Base-by-base conservation (phyloP, 1,284 basidiomycete genomes). In the Rugosomyces carneus region DNA sequence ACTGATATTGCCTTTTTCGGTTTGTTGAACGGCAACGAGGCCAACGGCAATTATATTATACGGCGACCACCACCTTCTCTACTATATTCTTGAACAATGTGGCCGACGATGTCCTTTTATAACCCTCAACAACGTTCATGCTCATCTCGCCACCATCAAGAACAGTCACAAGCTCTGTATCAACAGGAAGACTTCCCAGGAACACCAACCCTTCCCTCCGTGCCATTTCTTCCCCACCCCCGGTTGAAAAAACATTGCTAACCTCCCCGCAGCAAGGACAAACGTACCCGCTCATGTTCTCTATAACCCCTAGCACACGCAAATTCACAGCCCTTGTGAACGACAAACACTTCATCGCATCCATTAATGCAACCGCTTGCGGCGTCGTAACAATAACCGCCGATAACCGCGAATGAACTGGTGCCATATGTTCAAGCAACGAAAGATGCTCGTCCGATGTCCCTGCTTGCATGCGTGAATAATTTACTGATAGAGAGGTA, bases 371-470 rank as follows among this genome's bases (percentile, higher is more conserved):
- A 31, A 99, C 91, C 11, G 93, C 93, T 70, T 99, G 96, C 8
- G 96, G 96, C 1, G 96, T 99, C 23, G 95, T 97, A 51, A 99
- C 94, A 52, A 99, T 80, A 42, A 99, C 77, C 5, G 90, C 83
- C 18, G 83, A 83, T 23, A 95, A 69, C 1, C 86, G 87, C 32
- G 78, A 73, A 60, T 88, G 88, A 16, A 92, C 73, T 0, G 93
- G 93, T 15, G 89, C 81, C 53, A 99, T 79, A 59, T 98, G 93
- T 57, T 98, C 95, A 51, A 99, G 71, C 38, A 99, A 76, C 16
- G 92, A 94, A 39, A 99, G 80, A 72, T 99, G 96, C 65, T 99
- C 96, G 69, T 99, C 96, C 24, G 93, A 96, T 16, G 96, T 99
- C 32, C 93, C 93, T 95, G 55, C 16, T 26, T 39, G n/a, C 40